A percentile compares a stretch with the other conserved stretches of the same genome.
Evolutionary conservation across 768 basidiomycete genomes (phyloP).

Genomic region (Suillus variegatus): DNA sequence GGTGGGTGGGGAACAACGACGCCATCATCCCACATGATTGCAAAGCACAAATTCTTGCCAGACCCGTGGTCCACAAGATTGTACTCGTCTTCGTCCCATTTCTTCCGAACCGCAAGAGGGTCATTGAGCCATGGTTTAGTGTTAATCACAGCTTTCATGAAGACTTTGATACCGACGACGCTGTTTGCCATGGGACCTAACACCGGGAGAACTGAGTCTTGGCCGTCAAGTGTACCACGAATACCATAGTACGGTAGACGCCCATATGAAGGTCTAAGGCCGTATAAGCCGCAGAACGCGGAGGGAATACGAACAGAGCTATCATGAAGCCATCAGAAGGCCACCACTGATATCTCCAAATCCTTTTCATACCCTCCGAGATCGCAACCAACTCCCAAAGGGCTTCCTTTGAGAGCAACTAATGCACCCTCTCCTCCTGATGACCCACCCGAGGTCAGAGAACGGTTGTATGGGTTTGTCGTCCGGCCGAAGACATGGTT

Average conservation of each 20-base stretch:
- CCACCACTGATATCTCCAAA: not conserved
- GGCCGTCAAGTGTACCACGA: conserved; percentile 65
- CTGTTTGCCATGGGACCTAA: conserved; percentile 70
- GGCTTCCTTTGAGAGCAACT: conserved; percentile 47
- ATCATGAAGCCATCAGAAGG: not conserved
- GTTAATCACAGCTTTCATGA: conserved; percentile 64
- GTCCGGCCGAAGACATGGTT: conserved; percentile 84
- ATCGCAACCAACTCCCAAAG: conserved; percentile 75
- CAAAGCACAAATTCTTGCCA: conserved; percentile 55
- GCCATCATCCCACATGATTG: conserved; percentile 68
- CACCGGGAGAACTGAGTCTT: conserved; percentile 70
- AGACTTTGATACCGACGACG: conserved; percentile 60
- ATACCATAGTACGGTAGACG: conserved; percentile 72
- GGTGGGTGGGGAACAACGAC: conserved; percentile 63
- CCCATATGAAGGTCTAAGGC: conserved; percentile 66
- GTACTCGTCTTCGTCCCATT: conserved; percentile 64
- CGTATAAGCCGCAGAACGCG: conserved; percentile 68
- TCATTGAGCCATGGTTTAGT: conserved; percentile 68
- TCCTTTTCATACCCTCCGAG: conserved; percentile 59
- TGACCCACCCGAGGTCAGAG: conserved; percentile 75
- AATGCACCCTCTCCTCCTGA: conserved; percentile 88
- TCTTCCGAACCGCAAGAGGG: conserved; percentile 55
- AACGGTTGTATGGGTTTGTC: conserved; percentile 70
- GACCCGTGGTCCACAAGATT: conserved; percentile 56
- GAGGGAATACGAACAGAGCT: conserved; percentile 76